Evolutionary conservation across 176 grass and related monocot genomes (phyloP), one percentile per base, ranked within the genome.

Genomic region (Eremochloa ophiuroides): DNA sequence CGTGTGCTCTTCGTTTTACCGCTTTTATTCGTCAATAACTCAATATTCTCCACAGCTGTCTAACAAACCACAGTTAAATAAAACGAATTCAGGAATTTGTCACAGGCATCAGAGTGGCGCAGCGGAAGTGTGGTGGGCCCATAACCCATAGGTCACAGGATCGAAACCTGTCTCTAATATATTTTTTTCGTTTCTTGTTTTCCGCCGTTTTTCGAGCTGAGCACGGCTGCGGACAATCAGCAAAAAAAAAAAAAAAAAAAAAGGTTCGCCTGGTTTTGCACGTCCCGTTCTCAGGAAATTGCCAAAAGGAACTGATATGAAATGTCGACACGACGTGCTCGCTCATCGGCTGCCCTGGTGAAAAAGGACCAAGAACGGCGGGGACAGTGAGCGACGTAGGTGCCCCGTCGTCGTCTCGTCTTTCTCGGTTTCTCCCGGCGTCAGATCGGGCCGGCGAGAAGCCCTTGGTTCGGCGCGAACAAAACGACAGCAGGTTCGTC

Each of bases 81-180:
- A 0, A 22, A 38, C 2, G 0, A 67, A 40, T 1, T 26, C 22
- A 3, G 0, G 12, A 0, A 0, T 1, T 0, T 1, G 0, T 0
- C 68, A 71, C 7, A 7, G 16, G 0, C 0, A 98, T 93, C 92
- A 94, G 61, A 98, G 88, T 95, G 95, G 84, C 76, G 92, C 86
- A 98, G 95, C 86, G 82, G 88, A 93, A 94, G 89, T 89, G 91
- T 97, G 89, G 87, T 94, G 91, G 91, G 88, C 94, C 91, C 94
- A 94, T 97, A 94, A 97, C 94, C 85, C 90, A 94, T 86, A 98
- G 90, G 88, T 91, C 92, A 69, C 81, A 91, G 90, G 87, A 92
- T 94, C 83, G 81, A 92, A 92, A 94, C 92, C 87, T 92, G 83
- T 85, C 87, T 97, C 85, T 94, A 88, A 91, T 91, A 94, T 10